Base-by-base conservation (phyloP, 306 rosid genomes). In the Pterocarpus macrocarpus region DNA sequence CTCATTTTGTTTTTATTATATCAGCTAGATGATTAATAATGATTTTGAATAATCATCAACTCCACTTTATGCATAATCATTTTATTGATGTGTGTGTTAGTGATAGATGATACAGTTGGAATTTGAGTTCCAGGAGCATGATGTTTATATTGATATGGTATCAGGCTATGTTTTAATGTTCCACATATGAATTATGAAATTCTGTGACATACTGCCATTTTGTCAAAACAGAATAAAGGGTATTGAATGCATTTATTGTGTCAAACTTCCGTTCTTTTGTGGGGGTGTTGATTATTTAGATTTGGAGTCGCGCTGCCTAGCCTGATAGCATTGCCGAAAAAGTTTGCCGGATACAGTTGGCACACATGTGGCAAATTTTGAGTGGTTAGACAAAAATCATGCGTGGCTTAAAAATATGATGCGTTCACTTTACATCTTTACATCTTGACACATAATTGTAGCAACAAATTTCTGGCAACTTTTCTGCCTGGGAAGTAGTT, bases 231-330 rank as follows among this genome's bases (percentile, higher is more conserved):
- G 13, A 30, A 45, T 30, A 50, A n/a, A 30, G 22, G 57, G 59
- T 32, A 14, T 49, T 49, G 44, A 70, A 41, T 17, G n/a, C 56
- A 43, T 43, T 67, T 43, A 2, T 41, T 43, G 28, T 76, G 83
- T 70, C 43, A 76, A 86, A 79, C 80, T 64, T 86, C 83, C 64
- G 38, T 33, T 52, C 38, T 14, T 69, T 28, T 28, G 2, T 4
- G 22, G 11, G 6, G 4, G 33, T 41, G 5, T 50, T 17, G 32
- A 16, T 8, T 9, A 43, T 16, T 17, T 9, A 28, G n/a, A 69
- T 69, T 70, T 22, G 28, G 0, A 22, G 28, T 22, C 28, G 28
- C 28, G 28, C 28, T 22, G 1, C 28, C 28, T 22, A 22, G 28
- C 28, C 28, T 22, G 28, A 22, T 22, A 22, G 28, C 0, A 22